Base-by-base conservation (phyloP, 208 protist species). In the Trypanosoma avium region DNA sequence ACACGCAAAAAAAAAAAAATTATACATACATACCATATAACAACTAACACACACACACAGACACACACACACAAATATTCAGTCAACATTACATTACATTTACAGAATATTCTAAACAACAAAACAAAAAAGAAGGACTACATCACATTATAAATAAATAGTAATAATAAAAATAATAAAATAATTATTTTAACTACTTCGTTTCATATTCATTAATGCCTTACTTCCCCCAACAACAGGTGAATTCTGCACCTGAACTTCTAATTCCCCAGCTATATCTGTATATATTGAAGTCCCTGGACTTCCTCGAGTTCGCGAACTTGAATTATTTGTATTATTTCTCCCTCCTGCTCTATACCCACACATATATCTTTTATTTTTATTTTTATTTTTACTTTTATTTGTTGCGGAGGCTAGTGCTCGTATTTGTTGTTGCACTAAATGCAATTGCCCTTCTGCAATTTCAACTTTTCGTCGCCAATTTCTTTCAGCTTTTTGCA, bases 391-490 rank as follows among this genome's bases (percentile, higher is more conserved):
- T 82, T 69, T 33, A 60, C 24, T n/a, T 7, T 48, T 10, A 22
- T 66, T 24, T 49, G 49, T 66, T 15, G 67, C 56, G 17, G 12
- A 33, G 33, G 53, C 65, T 29, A 94, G 69, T 1, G 62, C 59
- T 22, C 70, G 57, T 19, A 73, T 78, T 50, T 86, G 79, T 52
- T 90, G 84, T n/a, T 82, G 70, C 62, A 90, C 49, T 5, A 94
- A 81, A 0, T 57, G 19, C 5, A 87, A 61, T 55, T 94, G 81
- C 3, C 91, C 91, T 29, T 82, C 77, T 6, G 88, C 90, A 71
- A 98, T 98, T 65, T 97, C 92, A 1, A 97, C 81, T 76, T 98
- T 97, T 21, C 94, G 80, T 46, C 77, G 32, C 88, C 90, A 97
- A 67, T 97, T 96, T 17, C 68, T 70, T 17, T 91, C 62, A 17